These are phyloP conservation scores for Ramaria sp. DNA, from an alignment of 768 basidiomycete genomes.

Conservation along the genomic window DNA sequence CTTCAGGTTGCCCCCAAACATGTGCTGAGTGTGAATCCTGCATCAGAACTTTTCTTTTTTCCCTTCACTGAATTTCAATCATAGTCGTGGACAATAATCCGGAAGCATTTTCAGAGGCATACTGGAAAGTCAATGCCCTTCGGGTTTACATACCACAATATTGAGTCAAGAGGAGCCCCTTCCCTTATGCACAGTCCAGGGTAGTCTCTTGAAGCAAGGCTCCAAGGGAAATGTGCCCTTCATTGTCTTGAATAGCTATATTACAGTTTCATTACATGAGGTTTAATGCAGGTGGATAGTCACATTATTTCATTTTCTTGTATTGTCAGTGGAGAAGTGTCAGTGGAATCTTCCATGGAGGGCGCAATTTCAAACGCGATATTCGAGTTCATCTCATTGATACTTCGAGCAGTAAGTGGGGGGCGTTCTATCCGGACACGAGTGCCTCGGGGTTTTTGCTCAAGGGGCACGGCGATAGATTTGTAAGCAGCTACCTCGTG, in stretches of 20 bases:
- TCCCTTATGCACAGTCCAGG: too few relatives aligned
- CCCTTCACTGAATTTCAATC: background rate
- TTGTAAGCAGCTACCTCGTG: slow-evolving; percentile 11
- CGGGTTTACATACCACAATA: slow-evolving; percentile 31
- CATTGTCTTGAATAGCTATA: slow-evolving; percentile 33
- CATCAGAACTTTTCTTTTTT: background rate
- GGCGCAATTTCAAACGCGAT: background rate
- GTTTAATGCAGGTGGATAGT: background rate
- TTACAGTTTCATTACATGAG: background rate
- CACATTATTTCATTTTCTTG: slow-evolving; percentile 36
- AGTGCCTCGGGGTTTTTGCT: slow-evolving; percentile 9
- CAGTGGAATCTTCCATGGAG: slow-evolving; percentile 10
- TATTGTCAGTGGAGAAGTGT: slow-evolving; percentile 29
- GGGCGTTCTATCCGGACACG: slow-evolving; percentile 30
- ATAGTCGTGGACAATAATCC: slow-evolving; percentile 54
- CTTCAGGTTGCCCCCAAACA: slow-evolving; percentile 25
- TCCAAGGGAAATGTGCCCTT: slow-evolving; percentile 26
- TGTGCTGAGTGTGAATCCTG: slow-evolving; percentile 37
- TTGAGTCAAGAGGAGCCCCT: too few relatives aligned
- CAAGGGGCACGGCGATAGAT: slow-evolving; percentile 8
- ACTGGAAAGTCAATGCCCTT: slow-evolving; percentile 58
- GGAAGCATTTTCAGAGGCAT: slow-evolving; percentile 44
- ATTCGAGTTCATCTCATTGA: slow-evolving; percentile 18
- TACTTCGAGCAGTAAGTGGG: slow-evolving; percentile 34
- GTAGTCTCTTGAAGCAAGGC: too few relatives aligned